phyloP scores from a whole-genome alignment of 2,329 filamentous ascomycete species.

The Didymosphaeria variabile region DNA sequence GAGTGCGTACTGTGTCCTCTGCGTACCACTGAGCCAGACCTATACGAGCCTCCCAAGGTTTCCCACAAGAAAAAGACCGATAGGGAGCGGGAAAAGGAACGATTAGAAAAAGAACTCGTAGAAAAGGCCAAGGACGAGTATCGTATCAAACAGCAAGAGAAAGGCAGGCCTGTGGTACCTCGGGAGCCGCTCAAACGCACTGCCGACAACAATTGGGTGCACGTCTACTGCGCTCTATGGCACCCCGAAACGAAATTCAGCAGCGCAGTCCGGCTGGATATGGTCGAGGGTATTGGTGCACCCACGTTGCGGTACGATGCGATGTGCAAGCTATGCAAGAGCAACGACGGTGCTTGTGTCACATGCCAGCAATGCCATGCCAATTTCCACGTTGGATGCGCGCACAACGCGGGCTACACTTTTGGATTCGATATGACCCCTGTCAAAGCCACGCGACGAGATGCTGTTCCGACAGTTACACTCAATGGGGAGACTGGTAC shows the following conservation, averaged over 20 bases:
- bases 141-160: slow-evolving; percentile 80
- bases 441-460: slow-evolving; percentile 86
- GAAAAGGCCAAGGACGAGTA: slow-evolving; percentile 83
- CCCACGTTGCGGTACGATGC: slow-evolving; percentile 84
- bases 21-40: slow-evolving; percentile 80
- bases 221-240: slow-evolving; percentile 92
- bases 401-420: slow-evolving; percentile 80
- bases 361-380: slow-evolving; percentile 78
- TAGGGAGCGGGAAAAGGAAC: slow-evolving; percentile 88
- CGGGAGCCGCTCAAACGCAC: slow-evolving; percentile 93
- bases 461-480: slow-evolving; percentile 80
- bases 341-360: slow-evolving; percentile 78
- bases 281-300: slow-evolving; percentile 80
- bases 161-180: slow-evolving; percentile 82
- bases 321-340: slow-evolving; percentile 84
- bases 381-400: slow-evolving; percentile 87
- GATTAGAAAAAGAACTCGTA: slow-evolving; percentile 83
- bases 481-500: slow-evolving; percentile 81
- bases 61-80: slow-evolving; percentile 90
- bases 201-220: slow-evolving; percentile 97
- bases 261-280: slow-evolving; percentile 80
- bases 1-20: slow-evolving; percentile 93
- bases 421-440: slow-evolving; percentile 92
- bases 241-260: slow-evolving; percentile 93
- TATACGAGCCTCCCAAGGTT: slow-evolving; percentile 82